Percentiles rank a stretch among this genome's conserved stretches.
phyloP scores from a whole-genome alignment of 148 eudicot species.

The Pouteria glomerata region DNA sequence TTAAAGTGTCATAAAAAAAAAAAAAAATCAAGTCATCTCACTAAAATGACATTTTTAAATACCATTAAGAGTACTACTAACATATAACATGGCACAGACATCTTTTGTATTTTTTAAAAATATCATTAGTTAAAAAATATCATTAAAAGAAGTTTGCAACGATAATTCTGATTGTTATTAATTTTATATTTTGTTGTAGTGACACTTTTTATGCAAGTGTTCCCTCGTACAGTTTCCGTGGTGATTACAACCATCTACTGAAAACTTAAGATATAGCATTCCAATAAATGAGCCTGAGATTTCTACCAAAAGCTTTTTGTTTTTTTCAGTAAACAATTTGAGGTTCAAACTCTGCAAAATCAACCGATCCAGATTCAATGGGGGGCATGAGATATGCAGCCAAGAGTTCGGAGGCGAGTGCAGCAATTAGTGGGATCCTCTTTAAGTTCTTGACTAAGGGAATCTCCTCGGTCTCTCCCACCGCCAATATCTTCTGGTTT shows the following conservation, averaged over 20 bases:
- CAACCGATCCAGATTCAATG: conserved; percentile 94
- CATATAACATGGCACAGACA: too few relatives aligned
- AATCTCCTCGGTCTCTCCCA: conserved; percentile 56
- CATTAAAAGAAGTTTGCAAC: too few relatives aligned
- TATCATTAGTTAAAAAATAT: too few relatives aligned
- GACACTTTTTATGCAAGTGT: not conserved
- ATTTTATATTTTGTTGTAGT: too few relatives aligned
- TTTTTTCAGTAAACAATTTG: conserved; percentile 73
- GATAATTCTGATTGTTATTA: too few relatives aligned
- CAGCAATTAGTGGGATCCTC: conserved; percentile 83
- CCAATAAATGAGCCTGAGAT: not conserved
- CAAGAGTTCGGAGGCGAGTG: conserved; percentile 70
- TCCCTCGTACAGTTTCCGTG: not conserved
- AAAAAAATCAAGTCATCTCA: too few relatives aligned
- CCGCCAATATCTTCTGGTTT: conserved; percentile 51
- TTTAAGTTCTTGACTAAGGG: conserved; percentile 83
- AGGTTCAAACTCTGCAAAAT: conserved; percentile 90
- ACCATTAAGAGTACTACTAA: too few relatives aligned
- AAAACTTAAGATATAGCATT: not conserved
- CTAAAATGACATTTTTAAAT: too few relatives aligned
- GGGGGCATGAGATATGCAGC: conserved; percentile 98
- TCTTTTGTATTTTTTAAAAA: too few relatives aligned
- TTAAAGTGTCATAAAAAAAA: too few relatives aligned
- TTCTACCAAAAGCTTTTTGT: not conserved
- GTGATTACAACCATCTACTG: not conserved